These are phyloP conservation scores for Nemophila menziesii DNA, from an alignment of 257 asterid species.

Conservation along the genomic window DNA sequence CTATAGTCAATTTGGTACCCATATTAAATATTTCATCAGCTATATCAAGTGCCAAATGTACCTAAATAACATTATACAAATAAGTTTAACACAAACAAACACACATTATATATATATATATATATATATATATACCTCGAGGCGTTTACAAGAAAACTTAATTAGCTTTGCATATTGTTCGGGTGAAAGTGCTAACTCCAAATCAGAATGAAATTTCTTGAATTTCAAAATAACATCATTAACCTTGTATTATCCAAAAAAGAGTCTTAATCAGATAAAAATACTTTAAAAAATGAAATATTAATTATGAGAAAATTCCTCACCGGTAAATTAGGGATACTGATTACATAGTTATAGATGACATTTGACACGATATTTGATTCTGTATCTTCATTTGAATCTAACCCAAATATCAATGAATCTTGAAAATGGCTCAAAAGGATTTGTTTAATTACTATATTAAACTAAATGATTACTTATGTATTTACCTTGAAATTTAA, in stretches of 20 bases:
- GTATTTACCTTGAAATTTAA: slow-evolving; percentile 53
- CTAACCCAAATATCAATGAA: slow-evolving; percentile 12
- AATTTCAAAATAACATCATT: slow-evolving; percentile 47
- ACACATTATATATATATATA: too few species aligned
- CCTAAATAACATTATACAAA: too few species aligned
- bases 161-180: slow-evolving; percentile 54
- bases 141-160: slow-evolving; percentile 34
- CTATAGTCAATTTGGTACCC: slow-evolving; percentile 38
- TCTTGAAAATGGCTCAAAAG: too few species aligned
- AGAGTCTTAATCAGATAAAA: slow-evolving; percentile 7
- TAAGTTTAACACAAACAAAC: too few species aligned
- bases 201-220: slow-evolving; percentile 34
- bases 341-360: slow-evolving; percentile 42
- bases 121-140: slow-evolving; percentile 47
- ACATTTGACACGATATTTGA: slow-evolving; percentile 44
- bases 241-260: slow-evolving; percentile 40
- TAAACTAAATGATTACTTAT: too few species aligned
- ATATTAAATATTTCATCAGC: slow-evolving; percentile 43
- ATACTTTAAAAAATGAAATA: too few species aligned
- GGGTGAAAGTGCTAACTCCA: slow-evolving; percentile 55
- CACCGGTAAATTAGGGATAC: slow-evolving; percentile 61
- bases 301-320: slow-evolving; percentile 63
- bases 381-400: too few species aligned
- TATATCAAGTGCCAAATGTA: slow-evolving; percentile 60
- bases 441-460: too few species aligned